phyloP scores from a whole-genome alignment of 306 rosid genomes.

The Vigna trinervia region DNA sequence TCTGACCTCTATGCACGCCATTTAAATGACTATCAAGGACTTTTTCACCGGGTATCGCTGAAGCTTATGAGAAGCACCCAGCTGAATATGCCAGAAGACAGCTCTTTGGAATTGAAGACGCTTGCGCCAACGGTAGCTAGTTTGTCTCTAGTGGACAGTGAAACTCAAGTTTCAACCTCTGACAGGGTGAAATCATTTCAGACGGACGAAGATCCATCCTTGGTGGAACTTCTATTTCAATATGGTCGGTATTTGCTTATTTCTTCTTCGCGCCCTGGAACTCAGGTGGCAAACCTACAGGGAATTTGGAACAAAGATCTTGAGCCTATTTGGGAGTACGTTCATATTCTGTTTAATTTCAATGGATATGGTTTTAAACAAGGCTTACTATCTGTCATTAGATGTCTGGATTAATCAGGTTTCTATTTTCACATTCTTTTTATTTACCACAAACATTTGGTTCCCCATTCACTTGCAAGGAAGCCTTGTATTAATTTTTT shows the following conservation, averaged over 20 bases:
- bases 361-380: constrained; percentile 27
- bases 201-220: constrained; percentile 81
- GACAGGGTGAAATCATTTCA: constrained; percentile 74
- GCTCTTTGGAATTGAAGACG: constrained; percentile 41
- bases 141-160: constrained; percentile 37
- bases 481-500: constrained; percentile 21
- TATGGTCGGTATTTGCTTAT: constrained; percentile 85
- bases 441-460: neutral
- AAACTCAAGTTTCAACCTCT: constrained; percentile 58
- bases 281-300: constrained; percentile 81
- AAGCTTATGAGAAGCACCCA: constrained; percentile 56
- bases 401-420: neutral
- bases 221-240: constrained; percentile 79
- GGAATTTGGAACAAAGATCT: constrained; percentile 81
- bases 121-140: neutral
- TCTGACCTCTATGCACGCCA: constrained; percentile 64
- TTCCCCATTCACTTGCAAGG: constrained; percentile 26
- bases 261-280: constrained; percentile 76
- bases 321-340: constrained; percentile 81
- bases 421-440: constrained; percentile 2
- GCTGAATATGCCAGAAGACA: constrained; percentile 27
- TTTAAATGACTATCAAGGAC: constrained; percentile 71
- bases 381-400: constrained; percentile 6
- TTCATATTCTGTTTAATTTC: constrained; percentile 7
- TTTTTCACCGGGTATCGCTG: constrained; percentile 74